Percentiles rank a stretch among this genome's conserved stretches.
Conservation (phyloP, 352 stramenopile species). For the Phytophthora constricta region DNA sequence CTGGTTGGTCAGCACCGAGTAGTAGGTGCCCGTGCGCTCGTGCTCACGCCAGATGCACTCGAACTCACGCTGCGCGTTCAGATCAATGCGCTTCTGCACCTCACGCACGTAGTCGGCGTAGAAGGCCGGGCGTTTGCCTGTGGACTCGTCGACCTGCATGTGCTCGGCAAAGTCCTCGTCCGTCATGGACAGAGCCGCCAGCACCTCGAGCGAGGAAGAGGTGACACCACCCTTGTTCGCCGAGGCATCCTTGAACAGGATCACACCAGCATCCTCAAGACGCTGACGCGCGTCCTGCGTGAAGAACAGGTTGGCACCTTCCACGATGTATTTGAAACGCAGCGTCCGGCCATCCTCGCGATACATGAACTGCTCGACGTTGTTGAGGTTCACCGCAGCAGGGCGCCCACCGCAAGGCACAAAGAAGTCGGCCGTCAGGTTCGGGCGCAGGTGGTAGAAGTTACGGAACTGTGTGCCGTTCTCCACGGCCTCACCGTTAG, state of each 20-base stretch:
- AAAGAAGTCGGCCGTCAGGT: constrained; percentile 96
- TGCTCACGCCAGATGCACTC: constrained; percentile 88
- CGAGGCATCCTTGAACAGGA: constrained; percentile 98
- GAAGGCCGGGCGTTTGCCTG: constrained; percentile 63
- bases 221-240: constrained; percentile 89
- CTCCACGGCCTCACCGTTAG: constrained; percentile 81
- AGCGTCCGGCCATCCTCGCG: constrained; percentile 76
- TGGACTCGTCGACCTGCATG: constrained; percentile 78
- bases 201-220: constrained; percentile 79
- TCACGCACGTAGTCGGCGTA: constrained; percentile 84
- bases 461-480: constrained; percentile 97
- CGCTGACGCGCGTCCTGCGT: constrained; percentile 94
- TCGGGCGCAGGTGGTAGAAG: constrained; percentile 95
- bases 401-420: constrained; percentile 96
- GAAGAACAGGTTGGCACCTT: constrained; percentile 98
- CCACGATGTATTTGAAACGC: constrained; percentile 95
- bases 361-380: constrained; percentile 93
- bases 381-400: constrained; percentile 95
- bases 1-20: constrained; percentile 77
- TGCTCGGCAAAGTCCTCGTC: constrained; percentile 83
- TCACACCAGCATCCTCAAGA: constrained; percentile 95
- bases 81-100: constrained; percentile 80
- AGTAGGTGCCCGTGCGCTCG: constrained; percentile 71
- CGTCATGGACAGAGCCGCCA: constrained; percentile 73
- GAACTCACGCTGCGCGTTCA: constrained; percentile 82